Evolutionary conservation across 23 red algal species (phyloP), one percentile per base, ranked within the genome.

Genomic region (Chondrus crispus): DNA sequence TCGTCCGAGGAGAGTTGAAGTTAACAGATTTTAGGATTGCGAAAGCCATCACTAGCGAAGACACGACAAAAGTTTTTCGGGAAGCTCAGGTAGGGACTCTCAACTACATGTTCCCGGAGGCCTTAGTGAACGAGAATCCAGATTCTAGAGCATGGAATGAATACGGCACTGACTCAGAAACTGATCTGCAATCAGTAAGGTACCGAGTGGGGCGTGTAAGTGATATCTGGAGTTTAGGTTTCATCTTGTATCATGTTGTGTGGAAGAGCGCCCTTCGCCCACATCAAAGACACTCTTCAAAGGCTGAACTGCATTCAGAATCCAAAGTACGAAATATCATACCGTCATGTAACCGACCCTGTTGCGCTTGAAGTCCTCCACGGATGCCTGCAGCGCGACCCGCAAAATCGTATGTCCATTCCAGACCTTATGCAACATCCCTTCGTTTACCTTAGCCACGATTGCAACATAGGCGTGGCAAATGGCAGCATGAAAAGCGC

Each of bases 11-110:
- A 14, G 88, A 42, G 20, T 62, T 99, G 51, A 99, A 99, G 50
- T 94, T 99, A 7, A 99, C 96, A 79, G 97, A 99, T 58, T 99
- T 99, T 87, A 94, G 97, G 20, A 99, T 99, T 74, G 97, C 97
- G 22, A 99, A 95, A 42, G 94, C 94, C 18, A 96, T 96, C 46
- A 81, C 84, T 38, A 92, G 83, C 39, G 96, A 98, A 39, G 96
- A 98, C 30, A 96, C 97, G 50, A 99, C 97, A 52, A 99, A 99
- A 81, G 93, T 99, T 74, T 57, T 99, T 35, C 87, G 93, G 33
- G 97, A 99, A 42, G 62, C 85, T 9, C 97, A 90, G 24, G 82
- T 96, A 45, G 97, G 97, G 20, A 99, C 97, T 9, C 97, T 91
- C 8, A 99, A 99, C 87, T 99, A 96, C 84, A 99, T 99, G 97